Conservation (phyloP, 257 asterid species). For the Striga asiatica region DNA sequence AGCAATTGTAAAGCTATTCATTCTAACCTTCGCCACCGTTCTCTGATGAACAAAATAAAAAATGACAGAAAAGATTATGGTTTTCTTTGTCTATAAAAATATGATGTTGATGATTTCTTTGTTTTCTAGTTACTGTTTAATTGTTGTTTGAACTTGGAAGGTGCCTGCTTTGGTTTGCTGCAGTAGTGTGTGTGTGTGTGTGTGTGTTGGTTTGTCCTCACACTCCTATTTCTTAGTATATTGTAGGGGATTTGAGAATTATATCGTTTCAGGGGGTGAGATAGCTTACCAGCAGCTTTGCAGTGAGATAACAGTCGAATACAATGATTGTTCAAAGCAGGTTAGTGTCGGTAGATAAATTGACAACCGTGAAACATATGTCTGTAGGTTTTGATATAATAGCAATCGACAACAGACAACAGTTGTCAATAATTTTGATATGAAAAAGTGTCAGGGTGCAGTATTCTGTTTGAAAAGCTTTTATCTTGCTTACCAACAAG, state of each 20-base stretch:
- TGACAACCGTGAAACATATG: background rate
- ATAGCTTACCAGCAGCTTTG: conserved; percentile 81
- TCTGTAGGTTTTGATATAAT: background rate
- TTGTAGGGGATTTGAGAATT: conserved; percentile 78
- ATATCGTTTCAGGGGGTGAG: conserved; percentile 70
- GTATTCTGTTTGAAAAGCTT: no score
- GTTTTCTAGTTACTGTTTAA: background rate
- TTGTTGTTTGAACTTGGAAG: background rate
- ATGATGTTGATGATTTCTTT: background rate
- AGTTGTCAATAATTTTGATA: no score
- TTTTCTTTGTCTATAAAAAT: background rate
- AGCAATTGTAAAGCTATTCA: no score
- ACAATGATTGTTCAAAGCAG: conserved; percentile 84
- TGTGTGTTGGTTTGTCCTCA: conserved; percentile 2
- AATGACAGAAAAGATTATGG: no score
- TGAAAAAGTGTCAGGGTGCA: no score
- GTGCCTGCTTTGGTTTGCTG: background rate
- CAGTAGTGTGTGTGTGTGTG: no score
- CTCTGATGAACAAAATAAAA: no score
- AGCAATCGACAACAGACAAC: background rate
- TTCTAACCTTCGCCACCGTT: no score
- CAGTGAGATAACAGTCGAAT: conserved; percentile 71
- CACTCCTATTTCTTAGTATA: conserved; percentile 1
- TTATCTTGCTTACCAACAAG: no score
- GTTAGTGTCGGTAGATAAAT: conserved; percentile 23